Base-by-base conservation (phyloP, 768 basidiomycete species). In the Lactarius indigo region DNA sequence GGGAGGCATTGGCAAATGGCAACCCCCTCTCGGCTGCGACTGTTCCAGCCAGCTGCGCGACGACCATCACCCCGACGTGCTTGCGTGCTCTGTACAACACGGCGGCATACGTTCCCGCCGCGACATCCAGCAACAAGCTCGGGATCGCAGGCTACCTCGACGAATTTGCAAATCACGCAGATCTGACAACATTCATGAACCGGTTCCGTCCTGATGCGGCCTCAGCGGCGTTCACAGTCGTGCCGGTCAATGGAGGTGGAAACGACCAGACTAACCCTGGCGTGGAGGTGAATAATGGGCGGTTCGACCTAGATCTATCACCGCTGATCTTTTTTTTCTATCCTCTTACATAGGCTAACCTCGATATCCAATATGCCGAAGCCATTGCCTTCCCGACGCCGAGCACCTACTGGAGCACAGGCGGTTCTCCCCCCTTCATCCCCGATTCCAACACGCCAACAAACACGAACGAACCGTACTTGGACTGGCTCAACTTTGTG, bases 351-450 rank as follows among this genome's bases (percentile, higher is more conserved):
- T 56, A 76, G 75, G 76, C 74, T 13, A 76, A 77, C 63, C 72
- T 78, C n/a, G 78, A 78, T 64, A 73, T 76, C 52, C 76, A 80
- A 68, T 79, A 77, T 61, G 73, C 77, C 0, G 76, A 74, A 57
- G 74, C 74, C 15, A 73, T 79, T 4, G 72, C 77, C 15, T 78
- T 74, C 72, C 88, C 87, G 0, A 89, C 85, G 1, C 85, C 85
- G 28, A 85, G 84, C 69, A 82, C 79, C 31, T 88, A 85, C 71
- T 86, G 83, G 76, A 87, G 86, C 72, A 88, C 87, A 55, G 87
- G 84, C 15, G 87, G 87, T 17, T 83, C 84, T 1, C 87, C 88
- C 6, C 87, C 87, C 3, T 89, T 82, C 82, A 84, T 57, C 28
- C 76, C 79, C 50, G 89, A 86, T 57, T 64, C 41, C 9, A 58